Evolutionary conservation across 345 rosid genomes (phyloP).

Genomic region (Syzygium oleosum): DNA sequence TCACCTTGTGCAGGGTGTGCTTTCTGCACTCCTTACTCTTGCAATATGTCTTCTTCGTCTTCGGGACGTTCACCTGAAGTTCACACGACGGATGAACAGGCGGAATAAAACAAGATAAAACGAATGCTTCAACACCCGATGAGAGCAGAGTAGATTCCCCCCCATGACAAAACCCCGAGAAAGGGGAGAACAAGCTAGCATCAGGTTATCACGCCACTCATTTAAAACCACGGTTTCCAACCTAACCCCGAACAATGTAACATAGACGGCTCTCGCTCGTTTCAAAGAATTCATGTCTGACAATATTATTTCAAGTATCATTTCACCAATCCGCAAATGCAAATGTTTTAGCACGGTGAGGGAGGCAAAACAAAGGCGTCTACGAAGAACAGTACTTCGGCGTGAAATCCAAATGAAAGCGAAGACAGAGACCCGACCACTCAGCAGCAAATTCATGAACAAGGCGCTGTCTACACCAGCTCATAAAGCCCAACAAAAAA

Average conservation of each 20-base stretch:
- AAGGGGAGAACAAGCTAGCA: neutral
- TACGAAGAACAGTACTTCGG: neutral
- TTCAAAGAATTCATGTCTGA: neutral
- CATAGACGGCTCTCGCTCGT: neutral
- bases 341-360: neutral
- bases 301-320: neutral
- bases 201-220: neutral
- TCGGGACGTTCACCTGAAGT: constrained; percentile 11
- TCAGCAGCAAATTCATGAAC: neutral
- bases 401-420: neutral
- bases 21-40: constrained; percentile 10
- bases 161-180: neutral
- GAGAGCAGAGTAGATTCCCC: neutral
- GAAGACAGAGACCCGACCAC: neutral
- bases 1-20: constrained; percentile 21
- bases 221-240: neutral
- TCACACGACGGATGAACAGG: neutral
- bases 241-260: neutral
- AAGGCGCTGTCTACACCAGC: neutral
- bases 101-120: neutral
- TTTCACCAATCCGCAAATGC: neutral
- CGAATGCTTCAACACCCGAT: neutral
- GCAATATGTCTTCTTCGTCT: constrained; percentile 19
- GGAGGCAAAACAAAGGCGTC: neutral
- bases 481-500: neutral